Evolutionary conservation across 768 basidiomycete genomes (phyloP), one percentile per base, ranked within the genome.

Genomic region (Russula ochroleuca): DNA sequence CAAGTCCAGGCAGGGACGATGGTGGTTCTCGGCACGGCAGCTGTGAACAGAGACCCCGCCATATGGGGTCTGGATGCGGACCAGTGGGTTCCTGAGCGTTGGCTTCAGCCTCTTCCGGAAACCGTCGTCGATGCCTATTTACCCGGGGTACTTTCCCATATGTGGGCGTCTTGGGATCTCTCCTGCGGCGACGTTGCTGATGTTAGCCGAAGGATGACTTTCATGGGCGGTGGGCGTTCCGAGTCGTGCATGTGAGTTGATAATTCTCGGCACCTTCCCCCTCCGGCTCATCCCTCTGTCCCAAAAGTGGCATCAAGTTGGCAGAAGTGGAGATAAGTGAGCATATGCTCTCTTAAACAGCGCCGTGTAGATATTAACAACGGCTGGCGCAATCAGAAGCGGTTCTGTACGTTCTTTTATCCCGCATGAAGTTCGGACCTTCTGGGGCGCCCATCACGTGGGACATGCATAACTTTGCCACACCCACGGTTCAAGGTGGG

Each of bases 401-500:
- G 33, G 65, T 75, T 5, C 70, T 75, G 9, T 59, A 70, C 9
- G 62, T 69, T 28, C 64, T 75, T 10, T 41, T 75, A 9, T 55
- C 65, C 17, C 65, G 66, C 14, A 72, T 73, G 70, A 64, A 51
- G 40, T 73, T 75, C 57, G 68, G 69, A 19, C 67, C 68, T 9
- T 38, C 71, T 4, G 67, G 68, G 33, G 68, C 68, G 40, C 69
- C 70, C 28, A 68, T 75, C 48, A 61, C 67, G 2, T 75, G 73
- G 72, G 72, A 74, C 52, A 68, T 71, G 53, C 70, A 69, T 23
- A 66, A 62, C n/a, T 70, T 73, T 48, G 66, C 69, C 23, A 73
- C 70, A 59, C 74, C 73, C 11, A 70, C 72, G 11, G 63, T 69
- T 5, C 67, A 69, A 25, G 57, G 64, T 15, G 62, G 62, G 53